Percentiles rank a stretch among this genome's conserved stretches.
Evolutionary conservation across 495 filamentous ascomycete species (phyloP).

Genomic region (Elasticomyces elasticus): DNA sequence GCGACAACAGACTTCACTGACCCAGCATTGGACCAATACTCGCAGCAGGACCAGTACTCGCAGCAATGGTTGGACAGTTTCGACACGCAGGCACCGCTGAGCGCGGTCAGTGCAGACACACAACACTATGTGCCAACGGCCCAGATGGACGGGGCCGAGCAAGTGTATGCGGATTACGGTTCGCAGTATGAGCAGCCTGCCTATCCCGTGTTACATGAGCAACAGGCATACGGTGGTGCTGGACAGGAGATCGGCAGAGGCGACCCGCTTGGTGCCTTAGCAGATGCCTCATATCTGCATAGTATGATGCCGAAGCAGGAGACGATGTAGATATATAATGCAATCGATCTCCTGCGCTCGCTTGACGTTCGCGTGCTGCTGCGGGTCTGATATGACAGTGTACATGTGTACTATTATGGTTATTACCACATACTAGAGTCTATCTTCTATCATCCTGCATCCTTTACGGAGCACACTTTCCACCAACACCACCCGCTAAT

Average conservation of each 20-base stretch:
- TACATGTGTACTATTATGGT: too few relatives aligned
- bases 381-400: too few relatives aligned
- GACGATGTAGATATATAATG: background rate
- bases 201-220: background rate
- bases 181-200: constrained; percentile 5
- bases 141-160: constrained; percentile 1
- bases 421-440: too few relatives aligned
- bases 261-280: constrained; percentile 11
- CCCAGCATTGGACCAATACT: background rate
- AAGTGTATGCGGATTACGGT: background rate
- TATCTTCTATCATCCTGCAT: too few relatives aligned
- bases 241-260: constrained; percentile 5
- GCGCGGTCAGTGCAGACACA: background rate
- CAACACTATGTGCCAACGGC: background rate
- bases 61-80: background rate
- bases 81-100: background rate
- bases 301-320: constrained; percentile 5
- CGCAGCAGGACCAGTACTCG: background rate
- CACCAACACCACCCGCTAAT: background rate
- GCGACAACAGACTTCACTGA: constrained; percentile 5
- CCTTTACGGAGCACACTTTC: too few relatives aligned
- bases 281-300: constrained; percentile 13
- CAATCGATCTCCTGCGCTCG: too few relatives aligned
- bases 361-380: too few relatives aligned
- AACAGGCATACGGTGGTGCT: constrained; percentile 13